Evolutionary conservation across 148 eudicot genomes (phyloP), one percentile per base, ranked within the genome.

Genomic region (Persicaria maculosa): DNA sequence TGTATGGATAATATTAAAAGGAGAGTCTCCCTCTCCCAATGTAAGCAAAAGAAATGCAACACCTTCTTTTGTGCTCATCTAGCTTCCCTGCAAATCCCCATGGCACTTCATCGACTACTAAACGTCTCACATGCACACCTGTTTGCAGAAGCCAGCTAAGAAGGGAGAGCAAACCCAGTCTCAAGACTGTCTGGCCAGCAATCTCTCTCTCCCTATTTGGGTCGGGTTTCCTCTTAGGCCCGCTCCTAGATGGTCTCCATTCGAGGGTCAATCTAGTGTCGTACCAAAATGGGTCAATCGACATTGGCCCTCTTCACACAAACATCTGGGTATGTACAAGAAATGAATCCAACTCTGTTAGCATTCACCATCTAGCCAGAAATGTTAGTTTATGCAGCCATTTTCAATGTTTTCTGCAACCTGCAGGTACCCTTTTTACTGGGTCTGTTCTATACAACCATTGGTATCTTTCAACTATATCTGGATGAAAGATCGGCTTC

Each of bases 221-320:
- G 55, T 79, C 89, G 3, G 97, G 97, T 47, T 88, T 90, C 75
- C 12, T 90, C 68, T 67, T 90, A 48, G 97, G 96, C 25, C 89
- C 97, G 43, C 80, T 93, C 7, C 57, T 93, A 6, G 92, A 93
- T 57, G 96, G 97, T 44, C 82, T 90, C 64, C 97, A 90, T 76
- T 93, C 97, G 0, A 74, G 90, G 43, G 97, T 93, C 4, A 74
- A 87, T 75, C 91, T 93, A 48, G 92, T 93, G 3, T 80, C 57
- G 4, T 90, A 90, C 76, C 87, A 84, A 73, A 87, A 69, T 75
- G 96, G 96, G n/a, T 80, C 97, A n/a, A 52, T 93, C 10, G 74
- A 88, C 77, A 82, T 93, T 44, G 96, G 96, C 72, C 93, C 96
- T 25, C 88, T 93, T 71, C 93, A 89, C 86, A 87, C 91, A 9